These are phyloP conservation scores for Aplosporella prunicola DNA, from an alignment of 2,329 filamentous ascomycete genomes.

Conservation along the genomic window DNA sequence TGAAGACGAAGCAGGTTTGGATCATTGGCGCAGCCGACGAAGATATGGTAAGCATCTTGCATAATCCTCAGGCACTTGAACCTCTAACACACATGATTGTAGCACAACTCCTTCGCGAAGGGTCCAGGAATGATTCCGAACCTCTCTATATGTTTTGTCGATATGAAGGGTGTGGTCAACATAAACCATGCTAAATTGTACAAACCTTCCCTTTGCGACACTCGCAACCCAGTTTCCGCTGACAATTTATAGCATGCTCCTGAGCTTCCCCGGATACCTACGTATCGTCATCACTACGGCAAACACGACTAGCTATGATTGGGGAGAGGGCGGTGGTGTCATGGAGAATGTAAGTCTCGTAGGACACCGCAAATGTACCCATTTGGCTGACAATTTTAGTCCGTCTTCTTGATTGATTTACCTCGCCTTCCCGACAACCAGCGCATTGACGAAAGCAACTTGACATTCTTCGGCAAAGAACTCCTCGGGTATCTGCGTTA, in stretches of 20 bases:
- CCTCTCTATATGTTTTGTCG: constrained; percentile 68
- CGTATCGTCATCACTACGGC: constrained; percentile 79
- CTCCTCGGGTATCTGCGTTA: constrained; percentile 61
- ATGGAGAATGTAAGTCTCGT: constrained; percentile 66
- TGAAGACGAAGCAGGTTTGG: constrained; percentile 41
- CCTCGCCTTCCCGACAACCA: constrained; percentile 44
- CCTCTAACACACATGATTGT: too few relatives aligned
- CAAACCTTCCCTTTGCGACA: neutral
- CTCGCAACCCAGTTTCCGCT: neutral
- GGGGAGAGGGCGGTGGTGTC: constrained; percentile 61
- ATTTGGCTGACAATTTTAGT: constrained; percentile 29
- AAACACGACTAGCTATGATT: constrained; percentile 67
- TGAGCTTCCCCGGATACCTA: constrained; percentile 66
- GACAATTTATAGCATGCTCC: constrained; percentile 47
- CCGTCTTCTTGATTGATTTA: constrained; percentile 85
- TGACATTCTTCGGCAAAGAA: constrained; percentile 57
- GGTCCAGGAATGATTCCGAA: constrained; percentile 34
- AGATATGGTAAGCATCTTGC: constrained; percentile 10
- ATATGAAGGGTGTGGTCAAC: constrained; percentile 60
- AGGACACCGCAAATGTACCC: too few relatives aligned
- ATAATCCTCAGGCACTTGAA: neutral
- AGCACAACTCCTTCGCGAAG: neutral
- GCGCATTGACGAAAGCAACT: constrained; percentile 19
- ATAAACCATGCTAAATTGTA: constrained; percentile 85
- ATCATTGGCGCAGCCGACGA: constrained; percentile 52